Evolutionary conservation across 768 basidiomycete genomes (phyloP).

Genomic region (Agrocybe praecox): DNA sequence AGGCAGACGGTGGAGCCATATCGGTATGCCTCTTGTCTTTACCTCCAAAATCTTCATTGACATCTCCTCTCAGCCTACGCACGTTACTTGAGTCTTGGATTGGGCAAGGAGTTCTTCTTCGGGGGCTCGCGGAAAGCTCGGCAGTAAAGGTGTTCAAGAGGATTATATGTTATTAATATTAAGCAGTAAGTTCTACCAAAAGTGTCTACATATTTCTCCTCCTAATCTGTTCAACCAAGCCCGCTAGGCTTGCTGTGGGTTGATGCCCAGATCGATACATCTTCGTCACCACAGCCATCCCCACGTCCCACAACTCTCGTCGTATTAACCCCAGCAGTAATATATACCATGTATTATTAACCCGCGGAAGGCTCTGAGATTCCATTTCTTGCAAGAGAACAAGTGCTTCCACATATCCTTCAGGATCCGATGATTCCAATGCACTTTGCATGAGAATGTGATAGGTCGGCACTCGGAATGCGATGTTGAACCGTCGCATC

Average conservation of each 20-base stretch:
- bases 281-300: slow-evolving; percentile 59
- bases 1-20: slow-evolving; percentile 83
- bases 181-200: not conserved
- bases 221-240: slow-evolving; percentile 53
- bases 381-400: slow-evolving; percentile 65
- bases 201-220: slow-evolving; percentile 10
- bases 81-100: slow-evolving; percentile 69
- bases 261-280: slow-evolving; percentile 52
- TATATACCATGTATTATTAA: slow-evolving; percentile 77
- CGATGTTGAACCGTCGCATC: slow-evolving; percentile 60
- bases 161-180: not conserved
- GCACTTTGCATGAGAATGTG: slow-evolving; percentile 76
- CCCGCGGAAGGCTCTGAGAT: slow-evolving; percentile 44
- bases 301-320: slow-evolving; percentile 62
- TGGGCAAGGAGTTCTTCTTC: slow-evolving; percentile 65
- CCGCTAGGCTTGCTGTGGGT: slow-evolving; percentile 45
- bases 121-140: slow-evolving; percentile 22
- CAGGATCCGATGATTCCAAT: slow-evolving; percentile 50
- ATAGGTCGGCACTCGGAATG: slow-evolving; percentile 66
- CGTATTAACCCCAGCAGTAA: slow-evolving; percentile 64
- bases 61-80: slow-evolving; percentile 54
- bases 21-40: slow-evolving; percentile 58
- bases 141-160: not conserved
- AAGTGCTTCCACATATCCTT: slow-evolving; percentile 58
- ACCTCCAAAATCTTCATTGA: slow-evolving; percentile 5